Percentiles rank a stretch among this genome's conserved stretches.
phyloP scores from a whole-genome alignment of 176 grass and related monocot species.

The Leersia perrieri region DNA sequence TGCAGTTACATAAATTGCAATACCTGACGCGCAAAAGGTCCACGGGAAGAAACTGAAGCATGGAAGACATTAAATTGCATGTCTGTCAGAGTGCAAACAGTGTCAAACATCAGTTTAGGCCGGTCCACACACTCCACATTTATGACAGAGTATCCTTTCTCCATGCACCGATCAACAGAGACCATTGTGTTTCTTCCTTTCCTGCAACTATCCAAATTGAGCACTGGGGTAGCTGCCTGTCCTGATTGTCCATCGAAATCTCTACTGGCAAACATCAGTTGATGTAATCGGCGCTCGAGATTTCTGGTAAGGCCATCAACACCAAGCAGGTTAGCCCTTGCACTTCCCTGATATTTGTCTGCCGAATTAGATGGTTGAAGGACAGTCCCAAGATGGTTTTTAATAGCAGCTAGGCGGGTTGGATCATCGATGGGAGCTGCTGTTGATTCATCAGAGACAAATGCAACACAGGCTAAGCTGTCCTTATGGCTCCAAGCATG shows the following conservation, averaged over 20 bases:
- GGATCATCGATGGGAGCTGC: constrained; percentile 40
- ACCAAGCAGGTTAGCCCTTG: constrained; percentile 40
- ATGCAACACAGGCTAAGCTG: constrained; percentile 37
- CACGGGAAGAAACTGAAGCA: too few species aligned
- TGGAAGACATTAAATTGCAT: constrained; percentile 61
- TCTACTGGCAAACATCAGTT: constrained; percentile 50
- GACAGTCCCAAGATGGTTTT: constrained; percentile 50
- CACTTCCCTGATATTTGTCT: neutral
- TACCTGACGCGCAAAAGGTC: too few species aligned
- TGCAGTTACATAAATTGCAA: too few species aligned
- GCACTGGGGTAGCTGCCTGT: neutral
- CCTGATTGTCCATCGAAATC: constrained; percentile 33
- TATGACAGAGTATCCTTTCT: constrained; percentile 53
- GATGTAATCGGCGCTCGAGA: constrained; percentile 46
- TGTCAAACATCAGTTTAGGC: constrained; percentile 61
- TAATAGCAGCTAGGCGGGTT: constrained; percentile 36
- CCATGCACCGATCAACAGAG: too few species aligned
- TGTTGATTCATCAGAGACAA: constrained; percentile 28
- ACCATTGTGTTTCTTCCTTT: too few species aligned
- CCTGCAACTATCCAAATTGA: too few species aligned
- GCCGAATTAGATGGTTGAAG: neutral
- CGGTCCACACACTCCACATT: constrained; percentile 52
- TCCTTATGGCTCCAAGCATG: constrained; percentile 56
- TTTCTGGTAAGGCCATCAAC: constrained; percentile 32
- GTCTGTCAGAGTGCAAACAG: constrained; percentile 55